Conservation (phyloP, 2,329 filamentous ascomycete species). For the Epichloe hybrida region DNA sequence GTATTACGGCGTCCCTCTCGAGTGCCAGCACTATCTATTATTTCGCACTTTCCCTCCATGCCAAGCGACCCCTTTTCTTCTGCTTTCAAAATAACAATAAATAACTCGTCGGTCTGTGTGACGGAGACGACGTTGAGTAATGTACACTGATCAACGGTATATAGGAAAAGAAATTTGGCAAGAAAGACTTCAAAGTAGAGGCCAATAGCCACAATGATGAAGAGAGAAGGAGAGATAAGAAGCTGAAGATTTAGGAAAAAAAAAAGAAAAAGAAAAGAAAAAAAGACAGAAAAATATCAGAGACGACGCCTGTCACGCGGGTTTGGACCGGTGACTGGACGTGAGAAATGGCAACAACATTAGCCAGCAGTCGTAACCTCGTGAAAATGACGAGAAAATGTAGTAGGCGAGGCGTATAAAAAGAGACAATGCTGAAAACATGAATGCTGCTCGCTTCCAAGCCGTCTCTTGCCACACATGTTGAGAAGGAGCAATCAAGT, state of each 20-base stretch:
- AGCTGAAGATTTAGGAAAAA: neutral
- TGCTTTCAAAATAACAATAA: neutral
- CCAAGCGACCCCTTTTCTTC: neutral
- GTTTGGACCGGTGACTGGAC: neutral
- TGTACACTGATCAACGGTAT: constrained; percentile 16
- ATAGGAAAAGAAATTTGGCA: constrained; percentile 1
- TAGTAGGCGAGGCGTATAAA: constrained; percentile 9
- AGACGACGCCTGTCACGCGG: constrained; percentile 2
- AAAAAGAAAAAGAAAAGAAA: neutral
- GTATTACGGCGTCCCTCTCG: neutral
- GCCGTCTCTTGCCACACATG: neutral
- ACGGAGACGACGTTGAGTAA: constrained; percentile 16
- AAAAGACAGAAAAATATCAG: constrained; percentile 1
- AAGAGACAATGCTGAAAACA: constrained; percentile 1
- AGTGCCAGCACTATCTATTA: neutral
- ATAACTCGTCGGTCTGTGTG: constrained; percentile 12
- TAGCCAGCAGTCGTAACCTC: constrained; percentile 22
- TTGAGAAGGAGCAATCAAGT: neutral
- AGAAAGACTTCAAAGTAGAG: constrained; percentile 3
- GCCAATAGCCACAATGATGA: neutral
- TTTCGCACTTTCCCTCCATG: neutral
- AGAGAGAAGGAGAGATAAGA: neutral
- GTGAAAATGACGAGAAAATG: constrained; percentile 13
- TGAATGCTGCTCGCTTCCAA: neutral
- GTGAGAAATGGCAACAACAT: constrained; percentile 17